A percentile compares a stretch with the other conserved stretches of the same genome.
Evolutionary conservation across 169 alveolate species (phyloP).

Genomic region (Plasmodium billcollinsi): DNA sequence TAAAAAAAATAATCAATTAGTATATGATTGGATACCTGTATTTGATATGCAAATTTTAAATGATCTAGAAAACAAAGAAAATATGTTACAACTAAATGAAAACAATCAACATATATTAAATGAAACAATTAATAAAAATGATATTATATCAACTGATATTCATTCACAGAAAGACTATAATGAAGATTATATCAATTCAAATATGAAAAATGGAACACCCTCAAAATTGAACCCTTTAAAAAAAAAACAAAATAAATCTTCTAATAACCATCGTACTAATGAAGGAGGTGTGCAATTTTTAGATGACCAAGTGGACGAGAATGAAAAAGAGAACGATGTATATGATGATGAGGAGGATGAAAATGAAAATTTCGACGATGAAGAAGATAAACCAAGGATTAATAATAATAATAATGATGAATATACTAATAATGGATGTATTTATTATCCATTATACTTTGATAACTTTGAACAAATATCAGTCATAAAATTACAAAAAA

Average conservation of each 20-base stretch:
- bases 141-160: too few species aligned
- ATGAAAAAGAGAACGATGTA: neutral
- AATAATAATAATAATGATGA: conserved; percentile 15
- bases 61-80: conserved; percentile 8
- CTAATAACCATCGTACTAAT: neutral
- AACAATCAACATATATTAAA: neutral
- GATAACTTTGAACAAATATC: conserved; percentile 73
- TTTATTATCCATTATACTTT: conserved; percentile 71
- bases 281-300: neutral
- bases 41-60: conserved; percentile 53
- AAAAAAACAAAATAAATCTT: neutral
- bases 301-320: neutral
- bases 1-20: conserved; percentile 52
- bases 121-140: neutral
- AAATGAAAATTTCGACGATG: neutral
- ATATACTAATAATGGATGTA: neutral
- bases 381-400: neutral
- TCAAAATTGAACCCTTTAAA: too few species aligned
- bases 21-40: conserved; percentile 77
- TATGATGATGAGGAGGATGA: conserved; percentile 8
- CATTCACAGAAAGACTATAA: too few species aligned
- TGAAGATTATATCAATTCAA: too few species aligned
- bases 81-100: neutral
- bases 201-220: neutral
- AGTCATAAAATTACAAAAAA: conserved; percentile 64